These are phyloP conservation scores for Neoarthrinium moseri DNA, from an alignment of 2,329 filamentous ascomycete species.

Conservation along the genomic window DNA sequence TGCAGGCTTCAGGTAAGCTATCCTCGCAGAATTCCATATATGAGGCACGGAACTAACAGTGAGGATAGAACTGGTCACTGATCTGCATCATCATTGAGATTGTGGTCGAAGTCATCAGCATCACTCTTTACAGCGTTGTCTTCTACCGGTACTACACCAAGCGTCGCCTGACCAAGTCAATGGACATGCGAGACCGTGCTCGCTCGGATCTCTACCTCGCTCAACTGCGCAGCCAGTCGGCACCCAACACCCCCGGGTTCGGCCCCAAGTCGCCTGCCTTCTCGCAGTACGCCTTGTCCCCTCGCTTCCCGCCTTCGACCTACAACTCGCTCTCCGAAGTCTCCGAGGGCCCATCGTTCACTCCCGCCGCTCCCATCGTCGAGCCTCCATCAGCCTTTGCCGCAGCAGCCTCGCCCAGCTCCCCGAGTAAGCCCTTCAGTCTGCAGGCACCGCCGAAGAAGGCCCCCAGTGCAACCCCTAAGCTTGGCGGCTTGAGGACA, in stretches of 20 bases:
- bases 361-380: slow-evolving; percentile 53
- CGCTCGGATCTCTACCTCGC: slow-evolving; percentile 94
- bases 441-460: slow-evolving; percentile 82
- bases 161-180: slow-evolving; percentile 91
- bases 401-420: slow-evolving; percentile 29
- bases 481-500: slow-evolving; percentile 58
- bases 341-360: slow-evolving; percentile 46
- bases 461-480: slow-evolving; percentile 75
- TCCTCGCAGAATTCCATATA: not conserved
- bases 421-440: slow-evolving; percentile 65
- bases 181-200: slow-evolving; percentile 92
- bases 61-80: slow-evolving; percentile 81
- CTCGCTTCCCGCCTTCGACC: slow-evolving; percentile 57
- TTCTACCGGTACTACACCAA: slow-evolving; percentile 99
- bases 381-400: slow-evolving; percentile 66
- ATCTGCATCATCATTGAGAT: slow-evolving; percentile 98
- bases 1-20: slow-evolving; percentile 77
- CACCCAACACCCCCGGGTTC: slow-evolving; percentile 91
- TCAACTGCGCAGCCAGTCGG: slow-evolving; percentile 79
- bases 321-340: slow-evolving; percentile 52
- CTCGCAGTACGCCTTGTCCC: slow-evolving; percentile 54
- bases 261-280: slow-evolving; percentile 65
- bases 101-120: slow-evolving; percentile 86
- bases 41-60: not conserved
- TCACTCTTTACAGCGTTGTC: slow-evolving; percentile 87